Conservation (phyloP, 306 rosid species). For the Quercus alba region DNA sequence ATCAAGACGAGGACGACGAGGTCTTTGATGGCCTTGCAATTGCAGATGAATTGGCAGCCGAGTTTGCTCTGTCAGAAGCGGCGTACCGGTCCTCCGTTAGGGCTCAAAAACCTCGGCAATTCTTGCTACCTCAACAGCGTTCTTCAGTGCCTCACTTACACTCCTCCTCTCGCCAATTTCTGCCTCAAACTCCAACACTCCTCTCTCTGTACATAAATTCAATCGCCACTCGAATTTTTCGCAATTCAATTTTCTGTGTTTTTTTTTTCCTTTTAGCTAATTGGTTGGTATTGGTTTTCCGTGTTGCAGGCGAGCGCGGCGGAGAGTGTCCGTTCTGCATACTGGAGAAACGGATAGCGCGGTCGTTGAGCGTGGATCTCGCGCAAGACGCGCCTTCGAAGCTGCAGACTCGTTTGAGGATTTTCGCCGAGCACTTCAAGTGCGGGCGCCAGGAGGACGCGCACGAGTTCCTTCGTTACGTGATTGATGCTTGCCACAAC, state of each 20-base stretch:
- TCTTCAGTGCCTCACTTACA: conserved; percentile 97
- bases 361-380: conserved; percentile 68
- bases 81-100: conserved; percentile 74
- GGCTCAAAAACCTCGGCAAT: conserved; percentile 92
- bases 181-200: conserved; percentile 84
- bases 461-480: conserved; percentile 89
- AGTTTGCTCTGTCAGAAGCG: conserved; percentile 82
- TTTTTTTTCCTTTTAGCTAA: neutral
- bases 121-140: conserved; percentile 99
- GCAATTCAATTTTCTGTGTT: neutral
- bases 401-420: conserved; percentile 72
- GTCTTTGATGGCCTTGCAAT: conserved; percentile 81
- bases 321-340: conserved; percentile 76
- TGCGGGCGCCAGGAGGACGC: conserved; percentile 96
- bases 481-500: conserved; percentile 94
- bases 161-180: conserved; percentile 99
- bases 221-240: too few relatives aligned
- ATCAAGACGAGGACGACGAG: conserved; percentile 33
- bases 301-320: conserved; percentile 67
- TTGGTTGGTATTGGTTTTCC: neutral
- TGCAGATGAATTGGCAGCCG: conserved; percentile 99
- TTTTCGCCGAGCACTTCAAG: conserved; percentile 77
- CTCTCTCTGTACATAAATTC: conserved; percentile 45
- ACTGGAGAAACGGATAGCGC: conserved; percentile 75
- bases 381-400: conserved; percentile 61